phyloP scores from a whole-genome alignment of 176 grass and related monocot genomes.

The Chrysopogon serrulatus region DNA sequence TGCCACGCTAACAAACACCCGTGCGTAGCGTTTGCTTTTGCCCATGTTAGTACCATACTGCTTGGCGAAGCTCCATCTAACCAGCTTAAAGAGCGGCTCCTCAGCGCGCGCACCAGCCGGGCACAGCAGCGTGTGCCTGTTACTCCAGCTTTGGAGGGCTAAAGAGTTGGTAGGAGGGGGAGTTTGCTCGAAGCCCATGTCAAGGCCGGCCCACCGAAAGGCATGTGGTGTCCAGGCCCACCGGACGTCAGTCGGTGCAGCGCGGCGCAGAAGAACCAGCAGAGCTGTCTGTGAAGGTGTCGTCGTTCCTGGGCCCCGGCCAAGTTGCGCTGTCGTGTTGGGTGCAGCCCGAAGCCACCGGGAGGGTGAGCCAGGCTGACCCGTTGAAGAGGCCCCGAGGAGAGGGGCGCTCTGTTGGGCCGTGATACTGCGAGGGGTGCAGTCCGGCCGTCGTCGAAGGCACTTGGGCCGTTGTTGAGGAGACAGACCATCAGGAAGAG shows the following conservation, averaged over 20 bases:
- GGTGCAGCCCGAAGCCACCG: no score
- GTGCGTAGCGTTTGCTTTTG: background rate
- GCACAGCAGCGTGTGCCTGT: background rate
- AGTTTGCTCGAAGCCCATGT: background rate
- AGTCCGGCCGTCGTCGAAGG: background rate
- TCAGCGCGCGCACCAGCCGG: background rate
- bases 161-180: background rate
- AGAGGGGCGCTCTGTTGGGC: background rate
- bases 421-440: background rate
- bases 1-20: background rate
- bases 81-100: background rate
- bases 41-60: background rate
- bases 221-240: background rate
- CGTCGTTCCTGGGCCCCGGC: background rate
- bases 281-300: background rate
- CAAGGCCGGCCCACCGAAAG: background rate
- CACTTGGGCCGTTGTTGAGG: background rate
- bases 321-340: background rate
- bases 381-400: background rate
- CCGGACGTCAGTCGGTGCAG: background rate
- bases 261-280: background rate
- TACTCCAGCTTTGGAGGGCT: constrained; percentile 19
- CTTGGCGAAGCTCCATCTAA: fast-evolving
- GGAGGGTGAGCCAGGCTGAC: background rate
- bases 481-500: background rate